Evolutionary conservation across 306 rosid species (phyloP).

Genomic region (Canavalia ensiformis): DNA sequence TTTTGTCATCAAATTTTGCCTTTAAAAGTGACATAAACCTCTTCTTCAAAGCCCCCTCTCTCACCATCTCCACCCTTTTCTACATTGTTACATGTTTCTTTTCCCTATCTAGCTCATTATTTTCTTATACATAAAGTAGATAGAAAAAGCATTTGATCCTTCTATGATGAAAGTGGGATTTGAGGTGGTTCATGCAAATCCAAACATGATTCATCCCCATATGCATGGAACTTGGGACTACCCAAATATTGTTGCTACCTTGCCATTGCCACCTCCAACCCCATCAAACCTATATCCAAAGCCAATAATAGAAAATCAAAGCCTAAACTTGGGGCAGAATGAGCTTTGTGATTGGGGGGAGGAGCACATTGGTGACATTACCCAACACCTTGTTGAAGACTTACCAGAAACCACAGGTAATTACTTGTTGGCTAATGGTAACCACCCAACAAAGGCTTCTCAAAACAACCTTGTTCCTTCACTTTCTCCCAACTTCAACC

Average conservation of each 20-base stretch:
- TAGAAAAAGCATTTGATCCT: slow-evolving; percentile 11
- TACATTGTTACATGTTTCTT: background rate
- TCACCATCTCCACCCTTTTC: background rate
- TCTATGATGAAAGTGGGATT: slow-evolving; percentile 66
- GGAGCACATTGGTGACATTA: slow-evolving; percentile 46
- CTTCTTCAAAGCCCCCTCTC: slow-evolving; percentile 55
- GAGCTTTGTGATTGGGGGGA: slow-evolving; percentile 78
- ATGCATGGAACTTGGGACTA: slow-evolving; percentile 64
- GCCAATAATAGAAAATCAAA: slow-evolving; percentile 50
- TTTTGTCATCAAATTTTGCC: slow-evolving; percentile 45
- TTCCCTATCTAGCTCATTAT: background rate
- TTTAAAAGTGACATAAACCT: slow-evolving; percentile 58
- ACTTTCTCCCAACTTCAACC: slow-evolving; percentile 42
- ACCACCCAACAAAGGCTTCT: slow-evolving; percentile 39
- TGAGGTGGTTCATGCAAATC: slow-evolving; percentile 61
- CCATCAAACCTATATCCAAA: slow-evolving; percentile 53
- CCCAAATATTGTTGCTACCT: slow-evolving; percentile 43
- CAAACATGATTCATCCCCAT: slow-evolving; percentile 63
- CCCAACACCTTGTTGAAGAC: slow-evolving; percentile 77
- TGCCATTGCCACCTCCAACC: slow-evolving; percentile 51
- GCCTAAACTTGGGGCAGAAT: slow-evolving; percentile 57
- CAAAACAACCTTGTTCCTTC: slow-evolving; percentile 47
- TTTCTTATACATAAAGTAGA: background rate
- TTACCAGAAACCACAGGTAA: slow-evolving; percentile 53
- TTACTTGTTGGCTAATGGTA: slow-evolving; percentile 33